phyloP scores from a whole-genome alignment of 208 protist species.

The Trichomonas gallinae region DNA sequence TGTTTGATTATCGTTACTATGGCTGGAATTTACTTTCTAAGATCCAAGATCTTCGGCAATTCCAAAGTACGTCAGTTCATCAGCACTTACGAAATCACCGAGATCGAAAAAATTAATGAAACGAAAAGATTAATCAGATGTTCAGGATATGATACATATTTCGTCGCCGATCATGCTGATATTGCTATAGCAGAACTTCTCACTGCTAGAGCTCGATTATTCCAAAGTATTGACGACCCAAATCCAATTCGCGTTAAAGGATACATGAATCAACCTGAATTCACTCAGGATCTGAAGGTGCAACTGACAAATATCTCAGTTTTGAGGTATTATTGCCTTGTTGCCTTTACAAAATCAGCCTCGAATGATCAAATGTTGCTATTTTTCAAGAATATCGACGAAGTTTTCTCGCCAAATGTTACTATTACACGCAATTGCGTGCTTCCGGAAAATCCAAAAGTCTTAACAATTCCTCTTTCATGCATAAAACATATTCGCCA shows the following conservation, averaged over 20 bases:
- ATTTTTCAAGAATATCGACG: background rate
- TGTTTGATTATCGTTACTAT: background rate
- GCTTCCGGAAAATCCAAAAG: background rate
- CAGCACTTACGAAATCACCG: background rate
- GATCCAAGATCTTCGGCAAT: background rate
- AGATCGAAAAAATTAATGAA: background rate
- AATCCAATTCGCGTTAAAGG: background rate
- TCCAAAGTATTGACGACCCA: background rate
- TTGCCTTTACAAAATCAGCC: background rate
- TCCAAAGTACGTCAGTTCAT: background rate
- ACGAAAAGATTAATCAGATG: background rate
- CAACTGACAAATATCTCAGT: background rate
- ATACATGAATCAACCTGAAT: background rate
- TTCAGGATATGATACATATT: background rate
- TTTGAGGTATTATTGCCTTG: background rate
- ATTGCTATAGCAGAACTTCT: background rate
- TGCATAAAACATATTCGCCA: background rate
- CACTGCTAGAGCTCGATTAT: background rate
- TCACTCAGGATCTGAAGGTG: background rate
- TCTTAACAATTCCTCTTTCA: background rate
- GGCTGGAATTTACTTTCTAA: background rate
- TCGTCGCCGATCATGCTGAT: background rate
- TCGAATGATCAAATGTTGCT: background rate
- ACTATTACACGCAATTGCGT: background rate
- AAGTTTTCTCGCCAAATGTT: background rate